Percentiles rank a stretch among this genome's conserved stretches.
Conservation (phyloP, 345 rosid genomes). For the Corchorus olitorius region DNA sequence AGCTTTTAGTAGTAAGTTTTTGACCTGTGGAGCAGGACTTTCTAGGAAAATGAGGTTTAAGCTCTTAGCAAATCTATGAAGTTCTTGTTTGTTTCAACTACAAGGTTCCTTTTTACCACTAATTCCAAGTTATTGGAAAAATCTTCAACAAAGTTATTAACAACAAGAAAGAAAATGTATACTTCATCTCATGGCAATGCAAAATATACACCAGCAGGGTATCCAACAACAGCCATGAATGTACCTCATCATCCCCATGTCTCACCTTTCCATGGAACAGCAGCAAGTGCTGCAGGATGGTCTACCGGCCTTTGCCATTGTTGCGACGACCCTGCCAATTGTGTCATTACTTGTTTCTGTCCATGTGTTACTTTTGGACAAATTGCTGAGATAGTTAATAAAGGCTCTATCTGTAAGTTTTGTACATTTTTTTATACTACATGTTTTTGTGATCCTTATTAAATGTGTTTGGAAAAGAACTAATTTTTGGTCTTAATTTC, state of each 20-base stretch:
- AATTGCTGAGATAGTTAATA: constrained; percentile 46
- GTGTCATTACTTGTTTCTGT: constrained; percentile 43
- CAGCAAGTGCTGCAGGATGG: constrained; percentile 26
- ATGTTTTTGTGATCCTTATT: not conserved
- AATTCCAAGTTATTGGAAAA: constrained; percentile 13
- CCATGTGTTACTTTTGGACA: constrained; percentile 57
- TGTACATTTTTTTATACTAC: not conserved
- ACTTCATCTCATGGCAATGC: constrained; percentile 33
- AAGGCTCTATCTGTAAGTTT: constrained; percentile 41
- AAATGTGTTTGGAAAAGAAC: not conserved
- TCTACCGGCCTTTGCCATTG: constrained; percentile 57
- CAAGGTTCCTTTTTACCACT: constrained; percentile 8
- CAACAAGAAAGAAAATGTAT: constrained; percentile 28
- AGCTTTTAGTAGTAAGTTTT: not conserved
- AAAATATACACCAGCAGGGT: constrained; percentile 31
- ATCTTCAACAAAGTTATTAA: constrained; percentile 5
- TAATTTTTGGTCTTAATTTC: not conserved
- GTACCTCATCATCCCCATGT: constrained; percentile 20
- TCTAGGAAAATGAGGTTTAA: constrained; percentile 15
- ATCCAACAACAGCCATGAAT: constrained; percentile 34
- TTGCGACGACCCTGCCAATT: constrained; percentile 47
- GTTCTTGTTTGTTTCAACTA: constrained; percentile 19
- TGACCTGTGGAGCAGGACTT: constrained; percentile 16
- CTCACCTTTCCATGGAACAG: constrained; percentile 14
- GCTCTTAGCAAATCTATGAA: not conserved